Evolutionary conservation across 73 alveolate species (phyloP), one percentile per base, ranked within the genome.

Genomic region (Breviolum minutum): DNA sequence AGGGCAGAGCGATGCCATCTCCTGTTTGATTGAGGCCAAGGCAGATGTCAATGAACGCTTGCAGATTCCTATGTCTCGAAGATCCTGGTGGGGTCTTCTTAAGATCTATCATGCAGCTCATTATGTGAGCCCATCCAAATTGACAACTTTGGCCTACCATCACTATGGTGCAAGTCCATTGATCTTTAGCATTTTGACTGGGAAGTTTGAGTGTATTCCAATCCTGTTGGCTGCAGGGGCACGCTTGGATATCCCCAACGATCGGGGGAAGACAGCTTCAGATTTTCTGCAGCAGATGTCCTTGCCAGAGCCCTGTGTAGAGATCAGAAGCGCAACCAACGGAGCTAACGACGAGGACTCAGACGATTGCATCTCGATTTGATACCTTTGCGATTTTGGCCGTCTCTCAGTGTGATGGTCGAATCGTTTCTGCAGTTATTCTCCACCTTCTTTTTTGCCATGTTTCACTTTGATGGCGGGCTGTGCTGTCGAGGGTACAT

Each of bases 11-110:
- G 16, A 62, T 6, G 27, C 63, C 63, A 14, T 86, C 64, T 86
- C 95, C 79, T 17, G 30, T 22, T 86, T 86, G 95, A 54, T 86
- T 7, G 76, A 86, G 0, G 95, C 80, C 63, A 6, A 27, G 19
- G 95, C 95, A 11, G 95, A 86, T 40, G 63, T 86, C 81, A 86
- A 86, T 30, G 95, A 86, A 40, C 95, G n/a, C 63, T 14, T 86
- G 27, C 79, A 26, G 32, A 66, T 86, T 54, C 77, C 77, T 29
- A 62, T 86, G 63, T 2, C 29, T 5, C 1, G 63, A 32, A 32
- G 48, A 0, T 19, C n/a, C 32, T 86, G 95, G 95, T 86, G 95
- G 95, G 7, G 14, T 24, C 12, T 63, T 13, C 8, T 86, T 7
- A 86, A 86, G 29, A 29, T 27, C 29, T 26, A 63, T 61, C 27